phyloP scores from a whole-genome alignment of 371 early-diverging fungal species.

The Nematocida sp. region DNA sequence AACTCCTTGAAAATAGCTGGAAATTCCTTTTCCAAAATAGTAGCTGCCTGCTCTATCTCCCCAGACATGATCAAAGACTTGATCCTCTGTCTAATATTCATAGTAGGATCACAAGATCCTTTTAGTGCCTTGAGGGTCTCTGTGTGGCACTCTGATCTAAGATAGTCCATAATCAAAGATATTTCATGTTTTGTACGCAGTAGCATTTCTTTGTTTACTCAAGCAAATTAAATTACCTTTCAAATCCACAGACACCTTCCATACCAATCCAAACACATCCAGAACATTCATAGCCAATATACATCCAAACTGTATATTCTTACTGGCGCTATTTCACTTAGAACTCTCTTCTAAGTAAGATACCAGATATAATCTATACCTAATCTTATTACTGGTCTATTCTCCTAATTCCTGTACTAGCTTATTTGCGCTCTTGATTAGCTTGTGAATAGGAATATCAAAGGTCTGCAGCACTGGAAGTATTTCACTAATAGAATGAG shows the following conservation, averaged over 20 bases:
- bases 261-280: too few species aligned
- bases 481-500: conserved; percentile 30
- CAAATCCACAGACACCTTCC: too few species aligned
- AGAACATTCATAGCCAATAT: too few species aligned
- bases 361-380: too few species aligned
- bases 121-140: conserved; percentile 25
- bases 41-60: conserved; percentile 8
- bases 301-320: too few species aligned
- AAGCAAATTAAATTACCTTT: too few species aligned
- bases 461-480: not conserved
- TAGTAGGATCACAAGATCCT: not conserved
- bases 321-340: too few species aligned
- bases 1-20: conserved; percentile 2
- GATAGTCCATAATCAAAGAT: conserved; percentile 13
- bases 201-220: too few species aligned
- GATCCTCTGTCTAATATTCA: conserved; percentile 8
- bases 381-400: too few species aligned
- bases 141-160: conserved; percentile 32
- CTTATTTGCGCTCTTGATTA: not conserved
- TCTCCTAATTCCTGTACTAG: not conserved
- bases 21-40: not conserved
- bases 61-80: conserved; percentile 6
- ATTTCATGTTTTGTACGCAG: conserved; percentile 24
- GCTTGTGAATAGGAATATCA: not conserved
- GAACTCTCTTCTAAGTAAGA: too few species aligned